These are phyloP conservation scores for Candida chilensis DNA, from an alignment of 805 yeast genomes.

Conservation along the genomic window DNA sequence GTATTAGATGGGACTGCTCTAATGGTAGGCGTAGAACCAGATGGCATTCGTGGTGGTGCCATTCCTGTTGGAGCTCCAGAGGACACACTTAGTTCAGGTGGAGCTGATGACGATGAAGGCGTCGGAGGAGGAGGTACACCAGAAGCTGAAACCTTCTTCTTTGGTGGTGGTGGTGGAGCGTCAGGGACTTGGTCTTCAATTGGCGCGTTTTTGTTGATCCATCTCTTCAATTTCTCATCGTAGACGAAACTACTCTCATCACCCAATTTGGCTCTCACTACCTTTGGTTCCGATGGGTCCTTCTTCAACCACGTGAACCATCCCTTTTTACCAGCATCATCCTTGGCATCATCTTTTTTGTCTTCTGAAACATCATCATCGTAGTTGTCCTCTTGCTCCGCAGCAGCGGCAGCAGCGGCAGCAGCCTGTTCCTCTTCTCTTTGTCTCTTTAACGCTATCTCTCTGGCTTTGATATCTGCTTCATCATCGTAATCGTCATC, in stretches of 20 bases:
- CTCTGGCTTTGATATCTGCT: background rate
- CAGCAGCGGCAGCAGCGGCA: too few species aligned
- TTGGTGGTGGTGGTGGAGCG: constrained; percentile 65
- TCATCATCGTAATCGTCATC: constrained; percentile 1
- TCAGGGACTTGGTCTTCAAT: constrained; percentile 52
- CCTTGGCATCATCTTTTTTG: constrained; percentile 10
- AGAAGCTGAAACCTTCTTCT: constrained; percentile 17
- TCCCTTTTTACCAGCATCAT: constrained; percentile 6
- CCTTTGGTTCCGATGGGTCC: constrained; percentile 60
- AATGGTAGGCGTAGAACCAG: constrained; percentile 3
- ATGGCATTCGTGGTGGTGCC: constrained; percentile 4
- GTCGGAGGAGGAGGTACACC: constrained; percentile 30
- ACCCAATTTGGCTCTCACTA: constrained; percentile 80
- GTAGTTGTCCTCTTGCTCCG: constrained; percentile 1
- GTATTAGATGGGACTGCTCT: constrained; percentile 1
- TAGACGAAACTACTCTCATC: constrained; percentile 64
- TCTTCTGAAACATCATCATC: constrained; percentile 6
- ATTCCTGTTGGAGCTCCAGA: constrained; percentile 19
- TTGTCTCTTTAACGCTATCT: too few species aligned
- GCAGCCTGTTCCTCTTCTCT: too few species aligned
- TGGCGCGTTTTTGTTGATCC: constrained; percentile 70
- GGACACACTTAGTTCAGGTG: constrained; percentile 17
- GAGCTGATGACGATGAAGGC: constrained; percentile 17
- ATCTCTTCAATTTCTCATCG: constrained; percentile 77
- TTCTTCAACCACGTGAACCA: constrained; percentile 19